Base-by-base conservation (phyloP, 2,329 filamentous ascomycete genomes). In the Hypoxylon sp. region DNA sequence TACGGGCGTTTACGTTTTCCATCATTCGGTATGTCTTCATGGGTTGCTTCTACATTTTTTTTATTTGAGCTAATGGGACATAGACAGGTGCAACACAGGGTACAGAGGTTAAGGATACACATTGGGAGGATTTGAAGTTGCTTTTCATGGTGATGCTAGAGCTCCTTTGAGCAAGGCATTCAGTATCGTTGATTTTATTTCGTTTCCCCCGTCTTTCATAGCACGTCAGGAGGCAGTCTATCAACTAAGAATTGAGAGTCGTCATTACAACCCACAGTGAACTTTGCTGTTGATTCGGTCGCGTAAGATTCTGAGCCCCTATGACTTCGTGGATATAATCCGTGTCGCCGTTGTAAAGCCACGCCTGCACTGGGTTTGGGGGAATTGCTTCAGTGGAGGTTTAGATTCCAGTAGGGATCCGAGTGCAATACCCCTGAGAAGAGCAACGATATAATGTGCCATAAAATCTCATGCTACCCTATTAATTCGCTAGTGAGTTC, bases 21-120 rank as follows among this genome's bases (percentile, higher is more conserved):
- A 46, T 35, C 21, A 54, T 27, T 46, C 54, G 62, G 70, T 72
- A 70, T 13, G 70, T 72, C 8, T 53, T 19, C 10, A 24, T 6
- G 21, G 6, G 6, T 8, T 2, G 10, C 19, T 11, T 11, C 55
- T 1, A 1, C 1, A 24, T 42, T 46, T 37, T 6, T 46, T 29
- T 8, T 5, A 6, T 2, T 32, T 44, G 29, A 15, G 51, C 65
- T 70, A 62, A 70, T 37, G 8, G 2, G 6, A 24, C 35, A 15
- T n/a, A 4, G 2, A 39, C 44, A 66, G 68, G 52, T 53, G 31
- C 24, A 32, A 29, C 48, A 19, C 24, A 42, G 37, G 47, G 59
- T 51, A 59, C 55, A 47, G 11, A 56, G 47, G 56, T 42, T 50
- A 13, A 61, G 58, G 44, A 60, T 31, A 42, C 6, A 50, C 10